phyloP scores from a whole-genome alignment of 768 basidiomycete species.

The Gyrodon lividus region DNA sequence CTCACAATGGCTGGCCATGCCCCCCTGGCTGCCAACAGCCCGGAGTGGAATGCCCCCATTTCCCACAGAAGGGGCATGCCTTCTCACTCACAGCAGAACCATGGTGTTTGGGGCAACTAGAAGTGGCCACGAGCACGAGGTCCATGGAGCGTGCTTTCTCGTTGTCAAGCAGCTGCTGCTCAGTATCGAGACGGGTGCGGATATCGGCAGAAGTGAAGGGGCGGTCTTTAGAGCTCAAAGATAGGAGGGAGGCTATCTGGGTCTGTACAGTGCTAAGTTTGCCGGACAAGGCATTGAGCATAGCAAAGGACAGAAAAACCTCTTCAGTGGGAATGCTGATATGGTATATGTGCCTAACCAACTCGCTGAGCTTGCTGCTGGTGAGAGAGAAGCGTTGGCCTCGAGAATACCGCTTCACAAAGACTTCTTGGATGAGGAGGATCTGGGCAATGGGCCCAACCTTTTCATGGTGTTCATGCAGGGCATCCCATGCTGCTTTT shows the following conservation, averaged over 20 bases:
- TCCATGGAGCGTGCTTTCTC: neutral
- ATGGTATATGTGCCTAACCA: slow-evolving; percentile 16
- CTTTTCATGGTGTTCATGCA: slow-evolving; percentile 14
- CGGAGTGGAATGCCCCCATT: neutral
- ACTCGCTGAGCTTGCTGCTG: slow-evolving; percentile 2
- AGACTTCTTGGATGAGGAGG: slow-evolving; percentile 16
- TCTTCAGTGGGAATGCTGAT: slow-evolving; percentile 13
- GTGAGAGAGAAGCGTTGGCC: neutral
- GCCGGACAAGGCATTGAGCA: slow-evolving; percentile 8
- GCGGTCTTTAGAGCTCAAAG: neutral
- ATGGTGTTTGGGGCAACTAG: neutral
- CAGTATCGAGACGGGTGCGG: neutral
- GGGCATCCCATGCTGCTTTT: slow-evolving; percentile 2
- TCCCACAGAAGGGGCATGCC: neutral
- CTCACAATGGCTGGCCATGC: neutral
- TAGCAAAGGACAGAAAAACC: slow-evolving; percentile 5
- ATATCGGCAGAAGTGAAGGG: neutral
- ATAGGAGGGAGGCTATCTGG: neutral
- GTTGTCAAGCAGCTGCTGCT: neutral
- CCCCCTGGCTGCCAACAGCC: neutral
- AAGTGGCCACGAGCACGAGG: neutral
- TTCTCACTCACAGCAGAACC: neutral
- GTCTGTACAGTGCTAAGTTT: slow-evolving; percentile 5
- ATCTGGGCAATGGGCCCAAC: slow-evolving; percentile 17
- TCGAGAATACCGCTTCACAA: slow-evolving; percentile 5